Evolutionary conservation across 2,329 filamentous ascomycete species (phyloP), one percentile per base, ranked within the genome.

Genomic region (Aspergillus carbonarius): DNA sequence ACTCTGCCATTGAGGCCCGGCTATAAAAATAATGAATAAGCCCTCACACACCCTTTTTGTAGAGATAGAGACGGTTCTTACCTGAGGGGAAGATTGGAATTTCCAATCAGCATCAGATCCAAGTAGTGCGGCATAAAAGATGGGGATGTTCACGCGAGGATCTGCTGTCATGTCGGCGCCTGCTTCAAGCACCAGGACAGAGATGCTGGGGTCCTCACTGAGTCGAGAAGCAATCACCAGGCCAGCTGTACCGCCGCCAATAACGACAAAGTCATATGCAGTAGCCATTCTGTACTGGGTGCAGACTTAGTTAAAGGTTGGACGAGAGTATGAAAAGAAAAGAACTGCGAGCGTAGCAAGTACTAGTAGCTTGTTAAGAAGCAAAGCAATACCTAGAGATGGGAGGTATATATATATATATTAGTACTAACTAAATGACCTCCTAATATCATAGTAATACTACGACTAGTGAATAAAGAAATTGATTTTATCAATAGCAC

Each of bases 41-140:
- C 12, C 13, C 40, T 5, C 27, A 30, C 9, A n/a, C 30, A 39
- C 27, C 17, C 18, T 5, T 42, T 12, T 23, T 42, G 20, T 83
- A 1, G 4, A 47, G 42, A 37, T 40, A 37, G 20, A 37, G 18
- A 47, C 18, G 13, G 30, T 20, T 25, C 40, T 27, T 55, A 48
- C 53, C 42, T 55, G 53, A 40, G 53, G 53, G 20, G 32, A n/a
- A 23, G 53, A 55, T 6, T 48, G 42, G 42, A 55, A 55, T 48
- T 55, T 47, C 53, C 53, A 55, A 55, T 55, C 53, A 7, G 53
- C 53, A n/a, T 48, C 53, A 25, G 53, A 55, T 48, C 42, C 53
- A 55, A 55, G 30, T 17, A 55, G 32, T 20, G 42, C 42, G 17
- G 42, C 53, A 55, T 55, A 55, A 37, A 55, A 55, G 53, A 55